Evolutionary conservation across 345 rosid species (phyloP), one percentile per base, ranked within the genome.

Genomic region (Eucalyptus regnans): DNA sequence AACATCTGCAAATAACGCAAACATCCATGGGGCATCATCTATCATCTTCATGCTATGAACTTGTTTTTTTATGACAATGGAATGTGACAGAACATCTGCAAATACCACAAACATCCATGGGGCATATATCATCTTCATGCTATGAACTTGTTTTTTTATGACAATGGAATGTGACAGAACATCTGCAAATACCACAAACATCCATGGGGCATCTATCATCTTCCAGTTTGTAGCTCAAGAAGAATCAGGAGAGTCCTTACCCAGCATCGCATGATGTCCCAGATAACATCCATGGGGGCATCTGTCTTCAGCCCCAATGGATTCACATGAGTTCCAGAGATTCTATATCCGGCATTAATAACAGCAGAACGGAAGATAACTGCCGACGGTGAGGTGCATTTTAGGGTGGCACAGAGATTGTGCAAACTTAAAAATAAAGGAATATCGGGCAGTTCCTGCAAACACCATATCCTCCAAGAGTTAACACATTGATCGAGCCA

Each of bases 191-290:
- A 71, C 6, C 80, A 68, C 23, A 18, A 68, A 17, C 44, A n/a
- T 86, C 60, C 58, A n/a, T 50, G 16, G 62, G 60, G 10, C 33
- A 51, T 31, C 87, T 41, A 86, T 56, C 23, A 41, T 33, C 48
- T 43, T 76, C 84, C 84, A 20, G 84, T 76, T 11, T 76, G 83
- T 20, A 76, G 48, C 48, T 12, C 31, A 64, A 62, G 58, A 54
- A 33, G 52, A 58, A 51, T 46, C 76, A 50, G 88, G 88, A 90
- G 86, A 51, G 16, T 88, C 86, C 93, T 93, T 94, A 98, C 99
- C 99, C 99, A 98, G 94, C 99, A 96, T 71, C 99, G 98, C 99
- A 98, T 97, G 86, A 97, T 98, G 92, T 98, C 99, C 99, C 99
- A 98, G 87, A 98, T 96, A 88, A 97, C 95, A 85, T 94, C 96